Base-by-base conservation (phyloP, 208 protist species). In the Porcisia deanei region DNA sequence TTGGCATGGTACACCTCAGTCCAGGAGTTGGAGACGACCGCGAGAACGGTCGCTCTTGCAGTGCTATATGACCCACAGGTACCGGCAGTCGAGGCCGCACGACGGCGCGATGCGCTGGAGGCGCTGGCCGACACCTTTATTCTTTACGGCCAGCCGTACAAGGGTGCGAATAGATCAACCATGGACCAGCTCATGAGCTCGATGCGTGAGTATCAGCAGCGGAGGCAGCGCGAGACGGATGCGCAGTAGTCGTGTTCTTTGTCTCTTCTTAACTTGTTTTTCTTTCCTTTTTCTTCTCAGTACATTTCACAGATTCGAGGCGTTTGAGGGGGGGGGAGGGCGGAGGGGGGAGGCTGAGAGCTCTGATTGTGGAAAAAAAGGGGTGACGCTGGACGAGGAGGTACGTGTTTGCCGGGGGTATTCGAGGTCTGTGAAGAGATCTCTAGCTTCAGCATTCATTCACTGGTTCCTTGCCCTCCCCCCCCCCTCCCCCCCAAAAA, bases 151-250 rank as follows among this genome's bases (percentile, higher is more conserved):
- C 88, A 91, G 79, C 73, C 76, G 10, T 95, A 97, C 85, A 91
- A 87, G 60, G 89, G 88, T 9, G 93, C 91, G 22, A 95, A 82
- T 74, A 88, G 84, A 71, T 59, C 85, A n/a, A 95, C 93, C 39
- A 87, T 97, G 81, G 85, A 93, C 59, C 81, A 86, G 60, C 82
- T 97, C 3, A 95, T 94, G 90, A 80, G 87, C 70, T 95, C 89
- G 9, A 76, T 97, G 74, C 75, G 88, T 3, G 87, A 90, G 16
- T 95, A 95, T 74, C 88, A 95, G 63, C 88, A 91, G 73, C 75
- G 90, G 71, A 80, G 77, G 30, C 80, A 93, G 71, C 79, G 86
- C 37, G 81, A 83, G 75, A 85, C 83, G 70, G 69, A 88, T 58
- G 39, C 75, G 47, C 55, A 83, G 53, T 85, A 41, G 64, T 18